Conservation (phyloP, 1,284 basidiomycete species). For the Pseudozyma thailandica region DNA sequence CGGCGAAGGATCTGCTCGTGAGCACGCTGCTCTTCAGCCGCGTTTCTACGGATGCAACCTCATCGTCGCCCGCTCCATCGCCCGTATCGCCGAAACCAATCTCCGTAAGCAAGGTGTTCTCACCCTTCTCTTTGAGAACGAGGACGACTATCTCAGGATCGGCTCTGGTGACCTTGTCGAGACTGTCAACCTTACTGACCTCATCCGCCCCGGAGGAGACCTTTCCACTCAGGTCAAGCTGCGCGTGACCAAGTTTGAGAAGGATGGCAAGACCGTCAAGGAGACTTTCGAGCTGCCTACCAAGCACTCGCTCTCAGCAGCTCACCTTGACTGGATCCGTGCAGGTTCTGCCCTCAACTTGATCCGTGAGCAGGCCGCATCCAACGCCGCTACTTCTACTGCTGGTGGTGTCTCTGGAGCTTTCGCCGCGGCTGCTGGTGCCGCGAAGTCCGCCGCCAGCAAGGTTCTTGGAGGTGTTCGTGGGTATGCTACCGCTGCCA, state of each 20-base stretch:
- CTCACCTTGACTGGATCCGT: conserved; percentile 66
- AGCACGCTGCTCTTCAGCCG: conserved; percentile 96
- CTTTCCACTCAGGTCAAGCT: conserved; percentile 60
- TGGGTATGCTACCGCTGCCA: conserved; percentile 55
- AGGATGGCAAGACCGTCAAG: conserved; percentile 55
- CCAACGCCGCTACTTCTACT: conserved; percentile 5
- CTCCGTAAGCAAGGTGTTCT: conserved; percentile 67
- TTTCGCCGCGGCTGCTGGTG: conserved; percentile 26
- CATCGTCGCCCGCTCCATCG: conserved; percentile 69
- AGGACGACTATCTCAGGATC: conserved; percentile 63
- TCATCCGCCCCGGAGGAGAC: conserved; percentile 58
- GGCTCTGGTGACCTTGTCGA: conserved; percentile 61
- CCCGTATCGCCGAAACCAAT: conserved; percentile 79
- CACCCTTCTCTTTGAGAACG: conserved; percentile 66
- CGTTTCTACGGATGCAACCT: conserved; percentile 82
- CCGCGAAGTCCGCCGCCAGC: conserved; percentile 24
- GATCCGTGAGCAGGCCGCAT: conserved; percentile 58
- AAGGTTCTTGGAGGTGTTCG: conserved; percentile 46
- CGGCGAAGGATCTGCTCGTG: conserved; percentile 96
- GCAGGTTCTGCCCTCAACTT: conserved; percentile 66
- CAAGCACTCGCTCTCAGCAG: conserved; percentile 59
- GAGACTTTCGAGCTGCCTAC: conserved; percentile 63
- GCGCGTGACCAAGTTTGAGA: conserved; percentile 61
- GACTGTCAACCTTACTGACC: conserved; percentile 62
- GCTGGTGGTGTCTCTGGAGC: conserved; percentile 29